Evolutionary conservation across 2,329 filamentous ascomycete genomes (phyloP).

Genomic region (Didymella lethalis): DNA sequence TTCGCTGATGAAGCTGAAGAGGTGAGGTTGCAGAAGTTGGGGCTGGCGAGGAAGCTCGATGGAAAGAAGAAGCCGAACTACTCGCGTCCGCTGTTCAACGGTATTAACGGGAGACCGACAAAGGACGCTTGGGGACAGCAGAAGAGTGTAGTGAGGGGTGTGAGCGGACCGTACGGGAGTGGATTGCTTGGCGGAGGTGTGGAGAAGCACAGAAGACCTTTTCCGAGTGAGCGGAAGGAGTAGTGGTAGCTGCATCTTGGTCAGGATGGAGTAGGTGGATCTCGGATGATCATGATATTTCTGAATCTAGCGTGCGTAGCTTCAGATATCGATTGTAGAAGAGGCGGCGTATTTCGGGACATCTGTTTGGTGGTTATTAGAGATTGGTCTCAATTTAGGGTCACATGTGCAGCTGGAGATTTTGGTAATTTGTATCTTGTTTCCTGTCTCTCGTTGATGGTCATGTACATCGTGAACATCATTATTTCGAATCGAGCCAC

Average conservation of each 20-base stretch:
- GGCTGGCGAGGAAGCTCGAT: background rate
- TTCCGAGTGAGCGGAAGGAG: background rate
- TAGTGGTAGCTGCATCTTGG: background rate
- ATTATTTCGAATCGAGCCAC: background rate
- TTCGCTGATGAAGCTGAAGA: background rate
- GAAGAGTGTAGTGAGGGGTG: background rate
- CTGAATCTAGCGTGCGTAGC: background rate
- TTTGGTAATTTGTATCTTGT: background rate
- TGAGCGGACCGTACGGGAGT: background rate
- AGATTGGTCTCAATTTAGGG: background rate
- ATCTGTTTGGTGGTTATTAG: background rate
- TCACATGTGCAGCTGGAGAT: background rate
- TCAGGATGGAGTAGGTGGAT: background rate
- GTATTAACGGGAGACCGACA: slow-evolving; percentile 22
- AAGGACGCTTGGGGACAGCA: slow-evolving; percentile 8
- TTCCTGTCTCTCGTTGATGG: background rate
- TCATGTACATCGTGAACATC: background rate
- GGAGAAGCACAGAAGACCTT: background rate
- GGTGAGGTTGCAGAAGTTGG: background rate
- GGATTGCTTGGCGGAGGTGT: background rate
- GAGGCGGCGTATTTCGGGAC: background rate
- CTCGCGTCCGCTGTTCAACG: slow-evolving; percentile 34
- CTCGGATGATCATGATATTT: background rate
- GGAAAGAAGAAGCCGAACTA: slow-evolving; percentile 13
- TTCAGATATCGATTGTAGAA: background rate